Conservation (phyloP, 1,284 basidiomycete species). For the Austroboletus niveus region DNA sequence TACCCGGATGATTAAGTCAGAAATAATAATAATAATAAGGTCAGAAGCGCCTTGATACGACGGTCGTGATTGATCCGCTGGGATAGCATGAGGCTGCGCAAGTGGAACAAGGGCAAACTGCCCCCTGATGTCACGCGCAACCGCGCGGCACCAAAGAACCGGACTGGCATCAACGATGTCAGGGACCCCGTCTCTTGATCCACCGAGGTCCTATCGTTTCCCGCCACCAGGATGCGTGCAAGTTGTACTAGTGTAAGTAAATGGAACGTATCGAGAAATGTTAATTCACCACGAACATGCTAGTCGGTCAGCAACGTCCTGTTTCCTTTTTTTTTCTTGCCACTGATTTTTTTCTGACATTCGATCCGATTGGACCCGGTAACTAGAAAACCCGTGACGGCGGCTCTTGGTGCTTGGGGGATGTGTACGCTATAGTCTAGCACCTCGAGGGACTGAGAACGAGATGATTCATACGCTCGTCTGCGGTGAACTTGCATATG, state of each 20-base stretch:
- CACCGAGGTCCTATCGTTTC: neutral
- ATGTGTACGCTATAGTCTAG: too few species aligned
- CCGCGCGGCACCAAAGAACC: neutral
- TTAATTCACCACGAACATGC: neutral
- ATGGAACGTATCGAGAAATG: neutral
- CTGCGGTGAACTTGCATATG: neutral
- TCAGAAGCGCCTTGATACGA: neutral
- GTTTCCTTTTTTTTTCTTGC: neutral
- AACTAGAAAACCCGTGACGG: neutral
- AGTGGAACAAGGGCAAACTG: conserved; percentile 8
- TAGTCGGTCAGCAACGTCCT: neutral
- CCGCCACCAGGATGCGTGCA: neutral
- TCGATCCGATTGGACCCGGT: neutral
- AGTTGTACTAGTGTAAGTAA: neutral
- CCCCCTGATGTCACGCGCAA: conserved; percentile 1
- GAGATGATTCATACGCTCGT: neutral
- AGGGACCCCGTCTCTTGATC: neutral
- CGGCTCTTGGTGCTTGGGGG: neutral
- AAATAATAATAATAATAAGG: neutral
- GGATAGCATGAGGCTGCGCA: neutral
- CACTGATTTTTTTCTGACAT: too few species aligned
- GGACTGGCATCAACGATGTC: neutral
- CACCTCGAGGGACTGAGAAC: neutral
- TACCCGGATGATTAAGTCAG: neutral
- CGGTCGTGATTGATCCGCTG: conserved; percentile 7